A percentile compares a stretch with the other conserved stretches of the same genome.
phyloP scores from a whole-genome alignment of 495 filamentous ascomycete genomes.

The Talaromyces adpressus region DNA sequence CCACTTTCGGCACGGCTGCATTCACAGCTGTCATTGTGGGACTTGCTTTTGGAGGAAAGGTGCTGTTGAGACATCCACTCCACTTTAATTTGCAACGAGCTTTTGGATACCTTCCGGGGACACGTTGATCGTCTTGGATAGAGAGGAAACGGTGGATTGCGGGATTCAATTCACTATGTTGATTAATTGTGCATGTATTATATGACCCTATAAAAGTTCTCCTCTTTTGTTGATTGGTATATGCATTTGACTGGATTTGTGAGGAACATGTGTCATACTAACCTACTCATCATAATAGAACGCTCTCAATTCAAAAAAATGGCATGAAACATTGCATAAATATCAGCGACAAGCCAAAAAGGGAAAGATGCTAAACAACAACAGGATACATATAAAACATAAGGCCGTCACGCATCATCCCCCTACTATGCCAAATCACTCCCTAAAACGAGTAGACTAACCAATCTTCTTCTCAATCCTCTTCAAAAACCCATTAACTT shows the following conservation, averaged over 20 bases:
- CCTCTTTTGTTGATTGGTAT: background rate
- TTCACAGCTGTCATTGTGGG: constrained; percentile 18
- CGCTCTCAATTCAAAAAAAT: background rate
- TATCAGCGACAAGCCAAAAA: background rate
- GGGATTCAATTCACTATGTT: background rate
- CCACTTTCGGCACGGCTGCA: constrained; percentile 23
- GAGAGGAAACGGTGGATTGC: background rate
- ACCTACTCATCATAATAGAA: background rate
- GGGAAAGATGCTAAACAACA: background rate
- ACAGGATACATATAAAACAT: background rate
- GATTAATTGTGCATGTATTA: background rate
- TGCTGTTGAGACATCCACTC: constrained; percentile 25
- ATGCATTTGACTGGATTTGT: background rate
- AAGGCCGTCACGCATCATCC: background rate
- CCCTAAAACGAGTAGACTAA: background rate
- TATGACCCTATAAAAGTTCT: background rate
- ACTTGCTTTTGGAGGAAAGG: constrained; percentile 15
- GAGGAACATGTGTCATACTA: background rate
- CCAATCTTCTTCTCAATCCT: constrained; percentile 83
- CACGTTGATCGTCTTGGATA: background rate
- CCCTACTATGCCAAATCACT: too few species aligned
- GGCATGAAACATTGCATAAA: background rate
- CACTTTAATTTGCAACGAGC: constrained; percentile 9
- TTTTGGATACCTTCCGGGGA: background rate
- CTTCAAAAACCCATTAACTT: constrained; percentile 76